Percentiles rank a stretch among this genome's conserved stretches.
Conservation (phyloP, 495 filamentous ascomycete genomes). For the Penicillium verhagenii region DNA sequence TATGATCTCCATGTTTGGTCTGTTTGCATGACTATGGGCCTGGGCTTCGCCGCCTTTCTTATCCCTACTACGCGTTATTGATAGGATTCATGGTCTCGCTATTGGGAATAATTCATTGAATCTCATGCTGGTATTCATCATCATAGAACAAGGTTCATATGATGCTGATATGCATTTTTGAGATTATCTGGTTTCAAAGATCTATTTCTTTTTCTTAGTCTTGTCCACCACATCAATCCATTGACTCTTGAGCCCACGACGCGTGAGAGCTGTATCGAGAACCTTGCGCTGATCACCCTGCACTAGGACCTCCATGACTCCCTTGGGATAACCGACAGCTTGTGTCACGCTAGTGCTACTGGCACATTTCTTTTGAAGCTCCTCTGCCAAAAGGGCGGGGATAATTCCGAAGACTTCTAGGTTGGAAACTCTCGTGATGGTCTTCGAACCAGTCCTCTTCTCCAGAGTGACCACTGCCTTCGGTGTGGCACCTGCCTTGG, state of each 20-base stretch:
- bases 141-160: neutral
- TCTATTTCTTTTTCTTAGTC: constrained; percentile 66
- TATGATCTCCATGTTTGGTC: neutral
- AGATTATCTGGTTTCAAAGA: neutral
- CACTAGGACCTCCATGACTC: constrained; percentile 68
- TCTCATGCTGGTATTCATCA: neutral
- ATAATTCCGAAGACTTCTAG: constrained; percentile 64
- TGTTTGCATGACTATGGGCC: neutral
- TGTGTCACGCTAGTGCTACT: constrained; percentile 66
- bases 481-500: constrained; percentile 59
- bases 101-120: too few relatives aligned
- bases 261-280: constrained; percentile 59
- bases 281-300: constrained; percentile 67
- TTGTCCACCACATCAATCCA: constrained; percentile 69
- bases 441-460: constrained; percentile 67
- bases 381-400: constrained; percentile 61
- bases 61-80: too few relatives aligned
- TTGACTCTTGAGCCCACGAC: constrained; percentile 55
- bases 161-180: neutral
- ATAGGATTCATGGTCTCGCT: too few relatives aligned
- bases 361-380: constrained; percentile 69
- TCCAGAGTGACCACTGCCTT: constrained; percentile 61
- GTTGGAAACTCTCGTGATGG: constrained; percentile 61
- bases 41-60: neutral
- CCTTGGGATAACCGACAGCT: constrained; percentile 59